Conservation (phyloP, 768 basidiomycete genomes). For the Boletus reticuloceps region DNA sequence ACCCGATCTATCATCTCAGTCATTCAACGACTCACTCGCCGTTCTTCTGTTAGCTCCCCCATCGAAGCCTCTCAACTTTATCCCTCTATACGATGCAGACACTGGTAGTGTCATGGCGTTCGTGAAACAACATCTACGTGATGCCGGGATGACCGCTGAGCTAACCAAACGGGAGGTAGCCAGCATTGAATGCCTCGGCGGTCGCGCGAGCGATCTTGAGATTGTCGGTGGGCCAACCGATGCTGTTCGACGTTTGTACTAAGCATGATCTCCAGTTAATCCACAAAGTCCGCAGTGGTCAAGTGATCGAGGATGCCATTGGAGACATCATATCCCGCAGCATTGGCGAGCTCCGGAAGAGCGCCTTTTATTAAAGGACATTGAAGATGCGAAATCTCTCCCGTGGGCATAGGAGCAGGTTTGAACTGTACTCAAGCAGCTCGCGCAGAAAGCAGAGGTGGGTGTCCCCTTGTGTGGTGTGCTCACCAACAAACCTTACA, state of each 20-base stretch:
- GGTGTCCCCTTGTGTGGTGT: slow-evolving; percentile 23
- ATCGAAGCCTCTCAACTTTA: slow-evolving; percentile 74
- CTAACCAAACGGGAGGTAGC: slow-evolving; percentile 55
- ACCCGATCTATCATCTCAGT: not conserved
- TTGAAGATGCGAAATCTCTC: slow-evolving; percentile 79
- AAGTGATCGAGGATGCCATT: slow-evolving; percentile 73
- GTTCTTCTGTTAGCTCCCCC: slow-evolving; percentile 59
- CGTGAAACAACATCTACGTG: slow-evolving; percentile 73
- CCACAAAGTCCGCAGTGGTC: slow-evolving; percentile 78
- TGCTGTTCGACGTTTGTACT: not conserved
- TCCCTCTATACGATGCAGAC: slow-evolving; percentile 86
- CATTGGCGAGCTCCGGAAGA: slow-evolving; percentile 83
- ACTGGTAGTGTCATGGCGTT: slow-evolving; percentile 73
- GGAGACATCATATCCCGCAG: slow-evolving; percentile 85
- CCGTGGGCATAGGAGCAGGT: slow-evolving; percentile 87
- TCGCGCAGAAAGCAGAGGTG: slow-evolving; percentile 66
- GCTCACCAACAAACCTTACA: not conserved
- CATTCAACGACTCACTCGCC: not conserved
- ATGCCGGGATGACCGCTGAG: slow-evolving; percentile 49
- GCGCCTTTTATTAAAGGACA: slow-evolving; percentile 90
- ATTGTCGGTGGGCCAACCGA: slow-evolving; percentile 47
- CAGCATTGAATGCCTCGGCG: slow-evolving; percentile 77
- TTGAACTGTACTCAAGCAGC: slow-evolving; percentile 75
- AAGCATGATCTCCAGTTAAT: slow-evolving; percentile 52
- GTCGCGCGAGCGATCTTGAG: slow-evolving; percentile 87